Evolutionary conservation across 257 asterid species (phyloP).

Genomic region (Verbena officinalis): DNA sequence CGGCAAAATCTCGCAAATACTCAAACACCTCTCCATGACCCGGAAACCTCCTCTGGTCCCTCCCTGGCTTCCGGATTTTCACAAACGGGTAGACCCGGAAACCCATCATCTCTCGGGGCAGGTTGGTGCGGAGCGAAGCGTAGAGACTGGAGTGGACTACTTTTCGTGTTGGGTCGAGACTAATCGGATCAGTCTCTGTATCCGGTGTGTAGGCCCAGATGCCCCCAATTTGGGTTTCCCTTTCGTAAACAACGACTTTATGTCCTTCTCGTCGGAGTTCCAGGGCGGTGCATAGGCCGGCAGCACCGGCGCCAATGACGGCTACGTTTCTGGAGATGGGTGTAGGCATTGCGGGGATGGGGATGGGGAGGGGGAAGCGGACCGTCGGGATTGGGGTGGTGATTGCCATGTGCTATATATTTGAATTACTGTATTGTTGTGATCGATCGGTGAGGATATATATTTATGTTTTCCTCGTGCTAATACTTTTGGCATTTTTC

Average conservation of each 20-base stretch:
- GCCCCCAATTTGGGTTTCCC: conserved; percentile 66
- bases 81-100: conserved; percentile 77
- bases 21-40: conserved; percentile 74
- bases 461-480: too few species aligned
- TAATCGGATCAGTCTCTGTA: conserved; percentile 68
- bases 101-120: conserved; percentile 90
- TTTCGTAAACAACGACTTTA: conserved; percentile 76
- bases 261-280: conserved; percentile 88
- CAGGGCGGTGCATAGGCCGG: conserved; percentile 81
- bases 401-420: conserved; percentile 38
- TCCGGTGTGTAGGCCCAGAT: conserved; percentile 82
- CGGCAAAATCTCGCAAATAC: conserved; percentile 70
- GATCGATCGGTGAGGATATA: too few species aligned
- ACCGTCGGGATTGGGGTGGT: too few species aligned
- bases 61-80: conserved; percentile 39
- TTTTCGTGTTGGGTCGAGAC: conserved; percentile 57
- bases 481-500: too few species aligned
- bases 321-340: conserved; percentile 61
- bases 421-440: too few species aligned
- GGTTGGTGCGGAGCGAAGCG: conserved; percentile 84
- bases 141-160: conserved; percentile 77
- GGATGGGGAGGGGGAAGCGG: conserved; percentile 30
- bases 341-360: conserved; percentile 36
- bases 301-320: conserved; percentile 96
- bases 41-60: conserved; percentile 87